phyloP scores from a whole-genome alignment of 2,329 filamentous ascomycete genomes.

The Rhinocladiella similis region DNA sequence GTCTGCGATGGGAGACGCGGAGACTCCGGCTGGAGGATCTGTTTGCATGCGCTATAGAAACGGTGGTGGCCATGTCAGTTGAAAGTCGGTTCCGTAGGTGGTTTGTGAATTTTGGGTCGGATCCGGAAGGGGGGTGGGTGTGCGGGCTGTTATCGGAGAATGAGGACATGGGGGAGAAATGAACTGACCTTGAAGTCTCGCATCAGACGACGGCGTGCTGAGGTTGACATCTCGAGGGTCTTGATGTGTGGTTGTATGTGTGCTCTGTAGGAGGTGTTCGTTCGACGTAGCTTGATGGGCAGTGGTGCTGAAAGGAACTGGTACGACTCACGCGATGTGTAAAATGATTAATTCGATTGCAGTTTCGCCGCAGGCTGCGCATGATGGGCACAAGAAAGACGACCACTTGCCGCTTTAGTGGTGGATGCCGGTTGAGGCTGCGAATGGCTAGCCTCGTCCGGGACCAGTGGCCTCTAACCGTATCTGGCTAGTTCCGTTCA shows the following conservation, averaged over 20 bases:
- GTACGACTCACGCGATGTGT: background rate
- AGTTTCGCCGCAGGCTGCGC: no score
- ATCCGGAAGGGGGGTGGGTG: background rate
- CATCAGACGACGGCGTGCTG: conserved; percentile 94
- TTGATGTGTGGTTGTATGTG: conserved; percentile 31
- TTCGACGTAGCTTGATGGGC: background rate
- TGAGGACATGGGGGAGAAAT: conserved; percentile 28
- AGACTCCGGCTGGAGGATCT: conserved; percentile 93
- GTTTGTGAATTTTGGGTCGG: background rate
- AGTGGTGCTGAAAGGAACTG: no score
- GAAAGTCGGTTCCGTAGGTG: background rate
- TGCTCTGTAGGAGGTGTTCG: background rate
- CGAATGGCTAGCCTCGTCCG: no score
- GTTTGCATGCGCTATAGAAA: conserved; percentile 88
- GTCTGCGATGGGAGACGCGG: conserved; percentile 90
- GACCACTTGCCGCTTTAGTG: no score
- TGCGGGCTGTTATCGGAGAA: background rate
- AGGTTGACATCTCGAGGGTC: conserved; percentile 91
- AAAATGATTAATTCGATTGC: background rate
- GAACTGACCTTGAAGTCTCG: conserved; percentile 89
- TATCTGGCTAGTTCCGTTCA: no score
- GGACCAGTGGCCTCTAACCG: no score
- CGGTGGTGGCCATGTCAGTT: background rate
- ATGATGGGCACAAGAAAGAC: background rate
- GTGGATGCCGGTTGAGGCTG: background rate